These are phyloP conservation scores for Neurospora intermedia DNA, from an alignment of 495 filamentous ascomycete genomes.

Conservation along the genomic window DNA sequence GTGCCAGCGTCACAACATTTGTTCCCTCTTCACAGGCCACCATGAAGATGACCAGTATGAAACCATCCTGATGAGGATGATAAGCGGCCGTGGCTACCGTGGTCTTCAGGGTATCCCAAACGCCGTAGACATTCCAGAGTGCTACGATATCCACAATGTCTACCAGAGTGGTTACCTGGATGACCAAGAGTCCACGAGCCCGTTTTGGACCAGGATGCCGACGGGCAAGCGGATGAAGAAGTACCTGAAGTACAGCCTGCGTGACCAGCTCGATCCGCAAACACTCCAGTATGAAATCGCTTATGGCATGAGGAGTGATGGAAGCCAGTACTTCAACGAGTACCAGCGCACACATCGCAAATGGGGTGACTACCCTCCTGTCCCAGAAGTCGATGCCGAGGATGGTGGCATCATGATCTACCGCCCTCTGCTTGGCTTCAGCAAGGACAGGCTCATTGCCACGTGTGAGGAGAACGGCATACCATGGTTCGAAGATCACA, in stretches of 20 bases:
- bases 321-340: slow-evolving; percentile 9
- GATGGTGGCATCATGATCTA: slow-evolving; percentile 59
- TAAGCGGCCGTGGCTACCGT: slow-evolving; percentile 45
- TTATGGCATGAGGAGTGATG: slow-evolving; percentile 1
- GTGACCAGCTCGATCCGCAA: slow-evolving; percentile 10
- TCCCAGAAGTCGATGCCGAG: slow-evolving; percentile 35
- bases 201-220: slow-evolving; percentile 20
- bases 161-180: slow-evolving; percentile 52
- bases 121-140: slow-evolving; percentile 67
- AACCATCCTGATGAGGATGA: slow-evolving; percentile 68
- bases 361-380: neutral
- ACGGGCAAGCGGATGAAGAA: slow-evolving; percentile 3
- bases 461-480: slow-evolving; percentile 59
- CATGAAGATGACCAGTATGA: slow-evolving; percentile 83
- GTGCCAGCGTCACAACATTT: slow-evolving; percentile 39
- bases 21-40: slow-evolving; percentile 62
- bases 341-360: slow-evolving; percentile 7
- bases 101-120: slow-evolving; percentile 61
- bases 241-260: slow-evolving; percentile 12
- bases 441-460: slow-evolving; percentile 58
- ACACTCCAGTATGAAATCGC: slow-evolving; percentile 3
- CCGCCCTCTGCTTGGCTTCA: slow-evolving; percentile 64
- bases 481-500: slow-evolving; percentile 72
- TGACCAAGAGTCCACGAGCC: slow-evolving; percentile 18
- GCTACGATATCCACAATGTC: slow-evolving; percentile 59